These are phyloP conservation scores for Trapa incisa DNA, from an alignment of 345 rosid genomes.

Conservation along the genomic window DNA sequence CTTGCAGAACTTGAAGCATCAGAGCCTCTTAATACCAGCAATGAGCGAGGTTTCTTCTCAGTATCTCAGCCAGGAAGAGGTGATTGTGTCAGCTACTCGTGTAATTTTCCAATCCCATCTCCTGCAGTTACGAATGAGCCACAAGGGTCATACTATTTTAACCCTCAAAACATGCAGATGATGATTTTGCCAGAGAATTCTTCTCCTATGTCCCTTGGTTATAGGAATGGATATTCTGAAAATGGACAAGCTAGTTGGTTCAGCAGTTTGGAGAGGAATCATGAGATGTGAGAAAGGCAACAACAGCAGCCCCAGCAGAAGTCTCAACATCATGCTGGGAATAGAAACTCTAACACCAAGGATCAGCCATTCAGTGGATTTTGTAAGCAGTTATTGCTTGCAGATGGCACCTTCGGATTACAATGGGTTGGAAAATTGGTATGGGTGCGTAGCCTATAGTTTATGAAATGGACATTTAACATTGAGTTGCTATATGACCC, in stretches of 20 bases:
- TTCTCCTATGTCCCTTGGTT: not conserved
- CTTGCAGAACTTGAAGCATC: conserved; percentile 92
- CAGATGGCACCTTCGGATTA: no score
- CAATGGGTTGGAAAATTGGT: no score
- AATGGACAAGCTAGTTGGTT: not conserved
- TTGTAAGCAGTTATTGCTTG: not conserved
- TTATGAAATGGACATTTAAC: no score
- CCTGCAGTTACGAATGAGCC: not conserved
- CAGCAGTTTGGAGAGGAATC: not conserved
- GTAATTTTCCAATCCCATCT: not conserved
- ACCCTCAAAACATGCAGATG: not conserved
- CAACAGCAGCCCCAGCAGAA: conserved; percentile 17
- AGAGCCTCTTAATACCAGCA: conserved; percentile 61
- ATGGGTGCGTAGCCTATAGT: no score
- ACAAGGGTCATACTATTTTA: not conserved
- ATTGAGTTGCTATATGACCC: no score
- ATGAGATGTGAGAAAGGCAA: conserved; percentile 26
- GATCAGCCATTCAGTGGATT: conserved; percentile 34
- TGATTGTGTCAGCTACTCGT: not conserved
- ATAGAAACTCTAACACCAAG: conserved; percentile 27
- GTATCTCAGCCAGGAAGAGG: conserved; percentile 9
- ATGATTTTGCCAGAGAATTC: not conserved
- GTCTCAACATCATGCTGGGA: conserved; percentile 4
- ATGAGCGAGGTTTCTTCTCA: conserved; percentile 46
- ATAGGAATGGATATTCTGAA: not conserved